phyloP scores from a whole-genome alignment of 495 filamentous ascomycete genomes.

The Penicillium lividum region DNA sequence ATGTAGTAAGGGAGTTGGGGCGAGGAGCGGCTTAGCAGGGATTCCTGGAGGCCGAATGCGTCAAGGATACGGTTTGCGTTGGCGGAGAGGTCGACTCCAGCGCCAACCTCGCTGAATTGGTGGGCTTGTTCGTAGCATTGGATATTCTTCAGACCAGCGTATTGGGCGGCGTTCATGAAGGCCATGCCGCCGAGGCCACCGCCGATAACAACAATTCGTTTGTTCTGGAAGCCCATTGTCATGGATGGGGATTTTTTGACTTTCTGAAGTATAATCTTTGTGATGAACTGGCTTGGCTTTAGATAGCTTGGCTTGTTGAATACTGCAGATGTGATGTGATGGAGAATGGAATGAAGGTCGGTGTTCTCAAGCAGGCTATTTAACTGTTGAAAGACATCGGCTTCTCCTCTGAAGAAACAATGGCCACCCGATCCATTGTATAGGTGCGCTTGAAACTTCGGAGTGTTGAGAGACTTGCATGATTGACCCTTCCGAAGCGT shows the following conservation, averaged over 20 bases:
- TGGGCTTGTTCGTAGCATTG: slow-evolving; percentile 52
- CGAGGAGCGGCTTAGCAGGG: slow-evolving; percentile 26
- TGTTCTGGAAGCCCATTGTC: slow-evolving; percentile 33
- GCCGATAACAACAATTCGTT: slow-evolving; percentile 55
- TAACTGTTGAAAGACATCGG: neutral
- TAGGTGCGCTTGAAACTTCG: neutral
- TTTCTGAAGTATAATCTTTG: neutral
- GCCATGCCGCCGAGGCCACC: slow-evolving; percentile 57
- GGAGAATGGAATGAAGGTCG: slow-evolving; percentile 1
- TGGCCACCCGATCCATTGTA: neutral
- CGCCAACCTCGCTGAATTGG: slow-evolving; percentile 55
- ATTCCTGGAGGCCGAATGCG: slow-evolving; percentile 29
- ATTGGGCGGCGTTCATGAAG: slow-evolving; percentile 45
- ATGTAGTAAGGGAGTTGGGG: slow-evolving; percentile 31
- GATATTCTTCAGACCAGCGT: slow-evolving; percentile 52
- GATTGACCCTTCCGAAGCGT: neutral
- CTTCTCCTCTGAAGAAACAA: neutral
- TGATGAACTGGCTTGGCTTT: neutral
- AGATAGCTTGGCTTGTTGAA: neutral
- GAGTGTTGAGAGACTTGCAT: neutral
- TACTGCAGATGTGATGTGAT: neutral
- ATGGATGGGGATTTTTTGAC: neutral
- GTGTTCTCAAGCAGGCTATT: neutral
- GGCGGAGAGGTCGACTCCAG: slow-evolving; percentile 48
- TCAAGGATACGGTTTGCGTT: slow-evolving; percentile 34